A percentile compares a stretch with the other conserved stretches of the same genome.
These are phyloP conservation scores for Phytophthora meadii DNA, from an alignment of 352 stramenopile species.

Conservation along the genomic window DNA sequence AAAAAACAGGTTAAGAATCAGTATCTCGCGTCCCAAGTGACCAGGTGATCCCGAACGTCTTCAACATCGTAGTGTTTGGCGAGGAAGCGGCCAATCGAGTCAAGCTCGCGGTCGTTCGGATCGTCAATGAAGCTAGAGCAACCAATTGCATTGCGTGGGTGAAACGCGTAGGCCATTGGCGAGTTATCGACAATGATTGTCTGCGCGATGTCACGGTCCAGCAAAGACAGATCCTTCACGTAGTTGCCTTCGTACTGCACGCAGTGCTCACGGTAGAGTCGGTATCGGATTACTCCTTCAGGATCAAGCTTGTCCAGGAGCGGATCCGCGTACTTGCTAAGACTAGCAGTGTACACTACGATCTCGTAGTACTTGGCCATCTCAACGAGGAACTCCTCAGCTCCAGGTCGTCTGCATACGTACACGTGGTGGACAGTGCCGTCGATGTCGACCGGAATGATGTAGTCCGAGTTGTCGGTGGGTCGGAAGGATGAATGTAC, in stretches of 20 bases:
- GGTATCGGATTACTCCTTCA: conserved; percentile 87
- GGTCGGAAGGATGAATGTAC: conserved; percentile 97
- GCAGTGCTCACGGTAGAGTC: conserved; percentile 95
- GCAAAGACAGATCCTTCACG: conserved; percentile 97
- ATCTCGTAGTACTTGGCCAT: conserved; percentile 98
- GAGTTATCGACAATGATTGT: conserved; percentile 99
- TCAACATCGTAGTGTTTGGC: conserved; percentile 53
- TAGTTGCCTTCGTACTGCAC: conserved; percentile 97
- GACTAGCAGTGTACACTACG: conserved; percentile 97
- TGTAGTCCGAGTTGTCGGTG: conserved; percentile 94
- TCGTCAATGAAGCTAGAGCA: conserved; percentile 93
- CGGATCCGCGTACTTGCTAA: conserved; percentile 98
- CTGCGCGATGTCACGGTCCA: conserved; percentile 94
- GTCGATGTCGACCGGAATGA: conserved; percentile 97
- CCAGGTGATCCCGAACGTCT: conserved; percentile 73
- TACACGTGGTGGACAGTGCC: conserved; percentile 88
- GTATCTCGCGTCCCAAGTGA: conserved; percentile 73
- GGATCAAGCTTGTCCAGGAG: conserved; percentile 96
- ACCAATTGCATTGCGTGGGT: conserved; percentile 90
- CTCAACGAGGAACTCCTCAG: conserved; percentile 96
- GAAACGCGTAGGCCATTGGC: conserved; percentile 97
- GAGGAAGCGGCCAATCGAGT: conserved; percentile 77
- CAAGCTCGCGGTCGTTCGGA: conserved; percentile 87
- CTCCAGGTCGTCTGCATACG: conserved; percentile 92
- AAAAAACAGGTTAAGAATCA: conserved; percentile 23